Evolutionary conservation across 2,329 filamentous ascomycete genomes (phyloP).

Genomic region (Chaetomium strumarium): DNA sequence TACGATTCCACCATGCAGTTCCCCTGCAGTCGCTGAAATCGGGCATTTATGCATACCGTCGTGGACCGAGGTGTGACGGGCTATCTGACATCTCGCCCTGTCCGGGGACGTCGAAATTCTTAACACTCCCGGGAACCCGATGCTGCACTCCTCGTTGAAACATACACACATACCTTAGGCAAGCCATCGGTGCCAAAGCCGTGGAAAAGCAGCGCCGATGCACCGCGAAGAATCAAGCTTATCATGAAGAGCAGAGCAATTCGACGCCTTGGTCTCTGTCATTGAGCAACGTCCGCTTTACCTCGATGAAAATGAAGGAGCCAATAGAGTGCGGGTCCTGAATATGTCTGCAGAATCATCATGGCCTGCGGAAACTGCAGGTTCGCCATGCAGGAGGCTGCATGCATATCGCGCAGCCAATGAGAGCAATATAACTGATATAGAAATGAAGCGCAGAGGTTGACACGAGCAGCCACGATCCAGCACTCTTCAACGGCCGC

Average conservation of each 20-base stretch:
- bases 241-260: background rate
- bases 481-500: constrained; percentile 7
- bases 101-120: background rate
- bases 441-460: background rate
- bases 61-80: constrained; percentile 1
- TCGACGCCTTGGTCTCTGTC: background rate
- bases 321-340: constrained; percentile 1
- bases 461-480: constrained; percentile 12
- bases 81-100: background rate
- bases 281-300: constrained; percentile 1
- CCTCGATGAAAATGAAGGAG: background rate
- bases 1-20: background rate
- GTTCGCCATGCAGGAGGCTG: constrained; percentile 1
- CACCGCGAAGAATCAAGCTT: background rate
- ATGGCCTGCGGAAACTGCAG: constrained; percentile 6
- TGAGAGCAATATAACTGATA: background rate
- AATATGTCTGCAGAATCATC: constrained; percentile 10
- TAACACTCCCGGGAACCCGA: background rate
- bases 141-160: background rate
- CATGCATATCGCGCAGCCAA: constrained; percentile 2
- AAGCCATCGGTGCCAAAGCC: background rate
- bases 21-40: background rate
- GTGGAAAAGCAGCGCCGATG: background rate
- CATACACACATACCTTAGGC: too few species aligned
- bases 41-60: constrained; percentile 8